These are phyloP conservation scores for Sphagnurus paluster DNA, from an alignment of 1,284 basidiomycete species.

Conservation along the genomic window DNA sequence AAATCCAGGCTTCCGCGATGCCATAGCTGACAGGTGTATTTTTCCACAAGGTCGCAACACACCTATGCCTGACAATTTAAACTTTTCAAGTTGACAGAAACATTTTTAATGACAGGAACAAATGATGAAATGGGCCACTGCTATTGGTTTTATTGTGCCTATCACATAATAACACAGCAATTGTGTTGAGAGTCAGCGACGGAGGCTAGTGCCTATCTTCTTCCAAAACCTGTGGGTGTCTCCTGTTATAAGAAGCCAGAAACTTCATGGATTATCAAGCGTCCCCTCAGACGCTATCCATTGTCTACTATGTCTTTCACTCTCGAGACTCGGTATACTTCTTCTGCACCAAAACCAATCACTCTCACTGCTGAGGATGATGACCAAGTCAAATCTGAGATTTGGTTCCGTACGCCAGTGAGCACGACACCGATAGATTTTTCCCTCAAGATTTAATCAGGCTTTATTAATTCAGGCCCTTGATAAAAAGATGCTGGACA, in stretches of 20 bases:
- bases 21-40: too few relatives aligned
- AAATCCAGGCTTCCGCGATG: too few relatives aligned
- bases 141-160: too few relatives aligned
- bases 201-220: too few relatives aligned
- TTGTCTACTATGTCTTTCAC: constrained; percentile 10
- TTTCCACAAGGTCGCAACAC: too few relatives aligned
- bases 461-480: constrained; percentile 6
- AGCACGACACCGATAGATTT: neutral
- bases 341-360: constrained; percentile 2
- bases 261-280: neutral
- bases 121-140: too few relatives aligned
- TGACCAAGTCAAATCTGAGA: constrained; percentile 17
- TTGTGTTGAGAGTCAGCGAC: too few relatives aligned
- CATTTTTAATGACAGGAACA: too few relatives aligned
- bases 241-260: neutral
- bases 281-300: neutral
- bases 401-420: constrained; percentile 25
- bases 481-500: constrained; percentile 14
- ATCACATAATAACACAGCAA: too few relatives aligned
- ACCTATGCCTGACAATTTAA: too few relatives aligned
- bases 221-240: neutral
- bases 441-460: neutral
- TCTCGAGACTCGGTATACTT: constrained; percentile 11
- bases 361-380: constrained; percentile 11
- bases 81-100: too few relatives aligned